A percentile compares a stretch with the other conserved stretches of the same genome.
Evolutionary conservation across 257 asterid species (phyloP).

Genomic region (Capsicum rhomboideum): DNA sequence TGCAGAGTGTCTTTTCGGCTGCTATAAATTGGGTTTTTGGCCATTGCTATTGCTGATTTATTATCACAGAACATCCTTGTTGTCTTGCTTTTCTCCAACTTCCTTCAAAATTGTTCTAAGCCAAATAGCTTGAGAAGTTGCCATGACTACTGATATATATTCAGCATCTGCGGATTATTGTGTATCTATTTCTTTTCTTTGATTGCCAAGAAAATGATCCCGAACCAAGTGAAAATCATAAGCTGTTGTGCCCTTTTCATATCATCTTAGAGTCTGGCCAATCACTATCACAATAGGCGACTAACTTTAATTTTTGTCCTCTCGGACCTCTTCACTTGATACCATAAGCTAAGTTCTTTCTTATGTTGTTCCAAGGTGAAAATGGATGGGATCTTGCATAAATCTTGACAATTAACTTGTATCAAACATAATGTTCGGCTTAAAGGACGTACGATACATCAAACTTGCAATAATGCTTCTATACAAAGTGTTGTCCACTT

Average conservation of each 20-base stretch:
- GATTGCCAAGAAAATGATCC: background rate
- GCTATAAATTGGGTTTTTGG: background rate
- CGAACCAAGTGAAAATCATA: background rate
- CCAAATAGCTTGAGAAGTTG: background rate
- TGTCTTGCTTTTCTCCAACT: background rate
- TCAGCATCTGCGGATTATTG: background rate
- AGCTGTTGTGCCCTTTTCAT: background rate
- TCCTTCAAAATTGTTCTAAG: background rate
- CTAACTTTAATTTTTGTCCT: background rate
- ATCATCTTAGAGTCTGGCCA: background rate
- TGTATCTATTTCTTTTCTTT: background rate
- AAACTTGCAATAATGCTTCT: slow-evolving; percentile 5
- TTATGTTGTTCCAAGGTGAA: background rate
- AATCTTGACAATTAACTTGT: background rate
- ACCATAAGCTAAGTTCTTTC: background rate
- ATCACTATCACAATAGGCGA: background rate
- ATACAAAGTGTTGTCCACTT: background rate
- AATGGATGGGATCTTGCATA: background rate
- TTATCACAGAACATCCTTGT: background rate
- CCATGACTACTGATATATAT: background rate
- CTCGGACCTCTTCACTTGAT: background rate
- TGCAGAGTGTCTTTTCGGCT: background rate
- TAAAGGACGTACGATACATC: background rate
- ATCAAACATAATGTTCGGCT: background rate
- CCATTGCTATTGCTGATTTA: background rate